A percentile compares a stretch with the other conserved stretches of the same genome.
These are phyloP conservation scores for Penicillium crystallinum DNA, from an alignment of 495 filamentous ascomycete species.

Conservation along the genomic window DNA sequence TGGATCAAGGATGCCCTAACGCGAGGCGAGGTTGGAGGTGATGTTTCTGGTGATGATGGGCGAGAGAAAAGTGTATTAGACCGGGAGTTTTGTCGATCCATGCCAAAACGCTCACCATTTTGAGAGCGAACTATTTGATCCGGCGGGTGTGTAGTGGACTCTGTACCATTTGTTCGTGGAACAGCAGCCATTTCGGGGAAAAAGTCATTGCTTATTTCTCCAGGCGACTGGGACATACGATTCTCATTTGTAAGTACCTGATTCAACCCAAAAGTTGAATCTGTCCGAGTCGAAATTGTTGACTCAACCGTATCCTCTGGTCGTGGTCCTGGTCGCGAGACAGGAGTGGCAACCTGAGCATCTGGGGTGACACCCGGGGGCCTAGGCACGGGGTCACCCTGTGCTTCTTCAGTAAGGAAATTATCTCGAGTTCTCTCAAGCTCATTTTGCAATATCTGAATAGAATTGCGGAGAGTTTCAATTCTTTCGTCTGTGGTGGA, in stretches of 20 bases:
- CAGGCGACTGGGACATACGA: slow-evolving; percentile 36
- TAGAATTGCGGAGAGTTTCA: slow-evolving; percentile 24
- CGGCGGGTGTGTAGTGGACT: slow-evolving; percentile 10
- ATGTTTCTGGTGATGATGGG: slow-evolving; percentile 37
- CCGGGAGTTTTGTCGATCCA: slow-evolving; percentile 28
- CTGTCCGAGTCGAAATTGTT: slow-evolving; percentile 6
- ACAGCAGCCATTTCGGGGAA: slow-evolving; percentile 29
- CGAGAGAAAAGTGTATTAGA: slow-evolving; percentile 42
- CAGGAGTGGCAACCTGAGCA: slow-evolving; percentile 1
- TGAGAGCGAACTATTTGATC: slow-evolving; percentile 12
- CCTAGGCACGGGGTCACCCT: slow-evolving; percentile 1
- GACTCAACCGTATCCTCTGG: slow-evolving; percentile 9
- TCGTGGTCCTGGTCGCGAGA: background rate
- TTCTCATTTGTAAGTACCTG: slow-evolving; percentile 33
- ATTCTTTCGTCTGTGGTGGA: slow-evolving; percentile 21
- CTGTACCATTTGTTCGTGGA: slow-evolving; percentile 20
- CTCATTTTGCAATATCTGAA: slow-evolving; percentile 30
- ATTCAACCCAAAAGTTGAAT: slow-evolving; percentile 17
- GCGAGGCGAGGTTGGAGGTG: slow-evolving; percentile 42
- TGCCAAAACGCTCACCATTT: slow-evolving; percentile 6
- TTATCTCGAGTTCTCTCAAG: slow-evolving; percentile 23
- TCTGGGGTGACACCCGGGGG: slow-evolving; percentile 1
- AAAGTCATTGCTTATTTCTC: slow-evolving; percentile 32
- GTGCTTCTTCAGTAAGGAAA: background rate
- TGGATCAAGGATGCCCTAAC: slow-evolving; percentile 44